These are phyloP conservation scores for Erythrophleum ivorense DNA, from an alignment of 331 rosid species.

Conservation along the genomic window DNA sequence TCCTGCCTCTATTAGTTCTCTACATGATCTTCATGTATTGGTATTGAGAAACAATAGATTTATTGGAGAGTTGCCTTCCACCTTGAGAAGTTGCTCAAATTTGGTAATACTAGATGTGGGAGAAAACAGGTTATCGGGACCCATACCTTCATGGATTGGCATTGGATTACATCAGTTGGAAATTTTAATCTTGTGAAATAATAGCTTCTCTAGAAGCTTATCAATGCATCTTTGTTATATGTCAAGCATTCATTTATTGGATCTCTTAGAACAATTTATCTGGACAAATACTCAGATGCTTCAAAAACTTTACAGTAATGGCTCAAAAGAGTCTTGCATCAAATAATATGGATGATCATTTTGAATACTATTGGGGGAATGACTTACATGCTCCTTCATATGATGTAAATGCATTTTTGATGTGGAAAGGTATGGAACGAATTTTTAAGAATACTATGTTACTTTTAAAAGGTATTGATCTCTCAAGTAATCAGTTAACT, in stretches of 20 bases:
- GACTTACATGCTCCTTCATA: too few relatives aligned
- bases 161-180: not conserved
- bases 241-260: not conserved
- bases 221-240: not conserved
- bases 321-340: not conserved
- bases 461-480: too few relatives aligned
- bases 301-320: not conserved
- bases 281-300: not conserved
- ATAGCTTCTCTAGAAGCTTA: not conserved
- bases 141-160: not conserved
- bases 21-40: fast-evolving
- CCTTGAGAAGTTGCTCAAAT: not conserved
- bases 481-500: too few relatives aligned
- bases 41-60: not conserved
- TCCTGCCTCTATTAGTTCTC: not conserved
- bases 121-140: not conserved
- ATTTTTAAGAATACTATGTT: too few relatives aligned
- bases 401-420: too few relatives aligned
- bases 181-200: not conserved
- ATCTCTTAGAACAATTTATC: not conserved
- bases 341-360: too few relatives aligned
- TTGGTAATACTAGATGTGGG: not conserved
- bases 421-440: too few relatives aligned
- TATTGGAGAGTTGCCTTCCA: not conserved
- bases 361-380: too few relatives aligned